Base-by-base conservation (phyloP, 371 early-diverging fungal genomes). In the Cokeromyces recurvatus region DNA sequence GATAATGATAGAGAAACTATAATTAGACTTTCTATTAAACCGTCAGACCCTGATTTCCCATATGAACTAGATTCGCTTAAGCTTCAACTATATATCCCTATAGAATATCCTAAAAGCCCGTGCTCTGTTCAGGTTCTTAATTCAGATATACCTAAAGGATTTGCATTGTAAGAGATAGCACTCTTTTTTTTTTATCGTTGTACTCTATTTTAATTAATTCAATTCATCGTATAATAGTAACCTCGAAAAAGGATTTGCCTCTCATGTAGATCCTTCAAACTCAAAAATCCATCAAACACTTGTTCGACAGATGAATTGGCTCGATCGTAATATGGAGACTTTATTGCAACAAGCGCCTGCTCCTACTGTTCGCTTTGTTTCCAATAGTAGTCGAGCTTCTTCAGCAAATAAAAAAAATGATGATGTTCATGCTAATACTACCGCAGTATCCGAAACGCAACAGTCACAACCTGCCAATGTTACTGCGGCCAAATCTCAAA, bases 31-130 rank as follows among this genome's bases (percentile, higher is more conserved):
- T 67, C 71, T 16, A 56, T 87, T 24, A 51, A 59, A 10, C 85
- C 85, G 0, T 71, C 78, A 5, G 88, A 87, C 56, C 88, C 88
- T 21, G 88, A 87, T 50, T 87, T 87, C 51, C 86, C 88, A 1
- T 87, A 74, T 55, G 88, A 87, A 34, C 71, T 87, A 34, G 77
- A 77, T 14, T 37, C 64, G n/a, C 73, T 87, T 12, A 55, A 66
- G 35, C 35, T 85, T 11, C 69, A 74, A 24, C 50, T 87, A 5
- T 46, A 38, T 15, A 58, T 86, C 16, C 84, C 85, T 4, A 51
- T 37, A 12, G 48, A 46, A 6, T 79, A 80, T 38, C 80, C 84
- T 3, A 37, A 40, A 3, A 10, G 46, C 11, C 55, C 57, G 3
- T 71, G 74, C 43, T 42, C 62, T 2, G 50, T 85, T 31, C 51